These are phyloP conservation scores for Primulina huaijiensis DNA, from an alignment of 257 asterid species.

Conservation along the genomic window DNA sequence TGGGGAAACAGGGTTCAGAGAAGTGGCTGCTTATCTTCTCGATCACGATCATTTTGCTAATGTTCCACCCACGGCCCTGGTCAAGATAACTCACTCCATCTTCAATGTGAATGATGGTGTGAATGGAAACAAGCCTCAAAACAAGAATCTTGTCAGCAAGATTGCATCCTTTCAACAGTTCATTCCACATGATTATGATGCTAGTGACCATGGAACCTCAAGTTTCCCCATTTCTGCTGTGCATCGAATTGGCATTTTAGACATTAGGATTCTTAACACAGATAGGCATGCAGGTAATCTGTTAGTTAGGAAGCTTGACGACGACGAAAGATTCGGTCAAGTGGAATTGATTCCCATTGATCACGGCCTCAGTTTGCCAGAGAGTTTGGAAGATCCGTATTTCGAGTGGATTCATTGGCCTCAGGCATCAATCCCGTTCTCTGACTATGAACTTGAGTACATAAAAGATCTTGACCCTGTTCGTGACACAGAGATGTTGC, in stretches of 20 bases:
- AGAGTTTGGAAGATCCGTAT: conserved; percentile 89
- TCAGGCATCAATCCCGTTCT: conserved; percentile 94
- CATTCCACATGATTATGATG: conserved; percentile 86
- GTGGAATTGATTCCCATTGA: conserved; percentile 91
- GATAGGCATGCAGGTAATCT: conserved; percentile 97
- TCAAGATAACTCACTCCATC: conserved; percentile 81
- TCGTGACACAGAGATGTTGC: conserved; percentile 70
- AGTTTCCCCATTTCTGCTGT: conserved; percentile 87
- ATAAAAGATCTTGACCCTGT: conserved; percentile 68
- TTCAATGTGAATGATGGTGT: conserved; percentile 88
- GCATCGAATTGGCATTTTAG: conserved; percentile 93
- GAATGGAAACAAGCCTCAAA: conserved; percentile 57
- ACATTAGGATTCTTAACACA: conserved; percentile 88
- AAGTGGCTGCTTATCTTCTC: conserved; percentile 94
- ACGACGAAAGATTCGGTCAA: conserved; percentile 74
- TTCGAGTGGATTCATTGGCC: conserved; percentile 99
- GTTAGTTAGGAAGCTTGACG: conserved; percentile 85
- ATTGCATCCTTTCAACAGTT: conserved; percentile 88
- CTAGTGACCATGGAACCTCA: conserved; percentile 94
- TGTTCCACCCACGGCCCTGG: conserved; percentile 91
- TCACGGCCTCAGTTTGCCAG: conserved; percentile 96
- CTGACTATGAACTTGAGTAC: conserved; percentile 88
- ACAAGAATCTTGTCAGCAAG: conserved; percentile 71
- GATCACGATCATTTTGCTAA: conserved; percentile 83
- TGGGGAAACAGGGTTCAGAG: conserved; percentile 93